Percentiles rank a stretch among this genome's conserved stretches.
Evolutionary conservation across 2,329 filamentous ascomycete genomes (phyloP).

Genomic region (Penicillium sp.): DNA sequence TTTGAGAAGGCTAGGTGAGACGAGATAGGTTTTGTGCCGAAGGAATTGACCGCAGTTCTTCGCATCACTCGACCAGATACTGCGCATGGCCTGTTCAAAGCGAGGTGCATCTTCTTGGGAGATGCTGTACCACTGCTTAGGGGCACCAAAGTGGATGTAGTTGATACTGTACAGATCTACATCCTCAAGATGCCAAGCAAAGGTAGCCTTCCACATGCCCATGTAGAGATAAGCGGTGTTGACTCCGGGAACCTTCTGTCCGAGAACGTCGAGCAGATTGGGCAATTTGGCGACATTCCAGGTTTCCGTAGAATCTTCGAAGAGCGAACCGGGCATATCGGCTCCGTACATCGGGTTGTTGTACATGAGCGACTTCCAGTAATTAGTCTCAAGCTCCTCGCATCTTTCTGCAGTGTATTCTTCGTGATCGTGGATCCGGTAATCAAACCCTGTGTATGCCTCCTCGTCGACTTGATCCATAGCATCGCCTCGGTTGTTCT

Average conservation of each 20-base stretch:
- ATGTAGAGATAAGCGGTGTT: slow-evolving; percentile 97
- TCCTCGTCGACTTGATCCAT: slow-evolving; percentile 81
- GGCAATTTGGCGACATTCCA: slow-evolving; percentile 97
- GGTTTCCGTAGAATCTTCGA: slow-evolving; percentile 74
- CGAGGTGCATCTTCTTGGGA: slow-evolving; percentile 89
- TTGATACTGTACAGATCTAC: slow-evolving; percentile 99
- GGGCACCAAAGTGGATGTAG: slow-evolving; percentile 96
- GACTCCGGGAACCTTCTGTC: slow-evolving; percentile 93
- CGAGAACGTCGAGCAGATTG: slow-evolving; percentile 88
- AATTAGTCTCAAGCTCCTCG: slow-evolving; percentile 87
- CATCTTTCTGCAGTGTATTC: slow-evolving; percentile 90
- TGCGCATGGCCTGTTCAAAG: slow-evolving; percentile 85
- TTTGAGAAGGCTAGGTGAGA: slow-evolving; percentile 83
- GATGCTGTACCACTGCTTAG: slow-evolving; percentile 99
- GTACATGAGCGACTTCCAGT: slow-evolving; percentile 97
- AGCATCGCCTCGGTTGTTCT: slow-evolving; percentile 77
- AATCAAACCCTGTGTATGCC: slow-evolving; percentile 87
- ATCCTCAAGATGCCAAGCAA: slow-evolving; percentile 98
- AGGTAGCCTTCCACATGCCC: slow-evolving; percentile 99
- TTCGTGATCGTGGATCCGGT: slow-evolving; percentile 75
- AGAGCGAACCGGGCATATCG: slow-evolving; percentile 92
- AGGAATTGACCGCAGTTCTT: slow-evolving; percentile 96
- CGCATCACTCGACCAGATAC: slow-evolving; percentile 87
- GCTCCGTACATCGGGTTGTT: slow-evolving; percentile 93
- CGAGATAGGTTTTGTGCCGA: slow-evolving; percentile 94